Evolutionary conservation across 192 early-diverging fungal genomes (phyloP).

Genomic region (Globomyces pollinis-pini): DNA sequence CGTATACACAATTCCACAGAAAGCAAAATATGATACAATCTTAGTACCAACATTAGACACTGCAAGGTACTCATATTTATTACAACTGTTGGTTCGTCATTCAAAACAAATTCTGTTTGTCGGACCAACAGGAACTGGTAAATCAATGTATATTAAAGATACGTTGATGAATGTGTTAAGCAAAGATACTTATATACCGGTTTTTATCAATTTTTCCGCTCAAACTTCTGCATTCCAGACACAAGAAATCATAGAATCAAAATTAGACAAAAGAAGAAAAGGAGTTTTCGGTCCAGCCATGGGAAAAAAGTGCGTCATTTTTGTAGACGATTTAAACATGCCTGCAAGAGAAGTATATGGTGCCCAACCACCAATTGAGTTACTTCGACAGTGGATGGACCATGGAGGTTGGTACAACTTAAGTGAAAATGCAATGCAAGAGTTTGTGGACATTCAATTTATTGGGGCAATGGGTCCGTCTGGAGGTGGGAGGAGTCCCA

Average conservation of each 20-base stretch:
- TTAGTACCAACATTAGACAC: conserved; percentile 55
- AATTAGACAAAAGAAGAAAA: conserved; percentile 51
- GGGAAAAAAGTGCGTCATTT: conserved; percentile 47
- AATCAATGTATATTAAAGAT: conserved; percentile 54
- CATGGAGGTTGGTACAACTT: conserved; percentile 58
- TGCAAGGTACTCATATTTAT: conserved; percentile 43
- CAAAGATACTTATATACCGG: conserved; percentile 40
- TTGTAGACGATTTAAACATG: conserved; percentile 60
- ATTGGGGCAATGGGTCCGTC: conserved; percentile 55
- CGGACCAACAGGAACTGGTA: conserved; percentile 53
- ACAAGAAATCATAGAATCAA: conserved; percentile 54
- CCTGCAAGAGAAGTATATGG: conserved; percentile 50
- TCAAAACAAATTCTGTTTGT: conserved; percentile 48
- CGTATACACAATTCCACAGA: conserved; percentile 39
- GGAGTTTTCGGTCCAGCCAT: conserved; percentile 51
- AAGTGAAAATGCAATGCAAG: conserved; percentile 38
- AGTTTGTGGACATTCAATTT: conserved; percentile 53
- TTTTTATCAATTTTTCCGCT: conserved; percentile 53
- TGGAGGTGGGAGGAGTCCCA: conserved; percentile 48
- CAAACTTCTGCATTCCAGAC: conserved; percentile 56
- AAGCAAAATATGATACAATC: conserved; percentile 52
- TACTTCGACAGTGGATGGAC: conserved; percentile 57
- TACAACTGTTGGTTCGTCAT: conserved; percentile 39
- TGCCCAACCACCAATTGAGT: conserved; percentile 56
- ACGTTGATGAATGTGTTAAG: conserved; percentile 40